Percentiles rank a stretch among this genome's conserved stretches.
These are phyloP conservation scores for Cystobasidium onofrii DNA, from an alignment of 768 basidiomycete genomes.

Conservation along the genomic window DNA sequence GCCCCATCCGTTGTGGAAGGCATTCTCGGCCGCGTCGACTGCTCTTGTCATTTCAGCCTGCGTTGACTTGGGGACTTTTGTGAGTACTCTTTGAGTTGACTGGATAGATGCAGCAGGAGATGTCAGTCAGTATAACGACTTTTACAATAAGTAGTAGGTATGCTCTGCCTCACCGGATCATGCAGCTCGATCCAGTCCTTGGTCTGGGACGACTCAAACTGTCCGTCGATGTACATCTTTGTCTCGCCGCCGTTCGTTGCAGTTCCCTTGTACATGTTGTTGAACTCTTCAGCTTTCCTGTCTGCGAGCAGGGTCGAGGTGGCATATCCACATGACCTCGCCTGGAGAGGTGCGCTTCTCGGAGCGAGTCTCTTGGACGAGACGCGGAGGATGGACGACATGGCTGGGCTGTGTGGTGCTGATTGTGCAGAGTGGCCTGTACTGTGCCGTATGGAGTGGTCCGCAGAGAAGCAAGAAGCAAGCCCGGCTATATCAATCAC, in stretches of 20 bases:
- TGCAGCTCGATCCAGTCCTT: slow-evolving; percentile 73
- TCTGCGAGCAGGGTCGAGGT: slow-evolving; percentile 2
- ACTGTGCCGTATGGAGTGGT: too few relatives aligned
- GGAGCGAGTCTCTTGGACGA: background rate
- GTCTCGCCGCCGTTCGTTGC: slow-evolving; percentile 74
- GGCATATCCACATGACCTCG: background rate
- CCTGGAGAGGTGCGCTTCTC: background rate
- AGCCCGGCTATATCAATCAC: too few relatives aligned
- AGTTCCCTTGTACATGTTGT: slow-evolving; percentile 71
- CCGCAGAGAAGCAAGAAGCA: too few relatives aligned
- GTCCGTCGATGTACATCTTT: slow-evolving; percentile 83
- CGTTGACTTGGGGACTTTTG: slow-evolving; percentile 82
- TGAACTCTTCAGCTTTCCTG: slow-evolving; percentile 1
- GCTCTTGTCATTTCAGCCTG: slow-evolving; percentile 70
- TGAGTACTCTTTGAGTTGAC: slow-evolving; percentile 85
- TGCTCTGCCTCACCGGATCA: slow-evolving; percentile 62
- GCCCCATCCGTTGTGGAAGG: slow-evolving; percentile 76
- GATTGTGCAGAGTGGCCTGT: too few relatives aligned
- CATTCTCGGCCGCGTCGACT: slow-evolving; percentile 69
- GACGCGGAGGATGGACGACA: background rate
- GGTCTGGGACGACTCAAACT: slow-evolving; percentile 74
- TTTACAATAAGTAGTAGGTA: background rate
- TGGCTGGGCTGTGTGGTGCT: background rate
- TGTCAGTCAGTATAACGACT: background rate
- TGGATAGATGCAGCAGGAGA: slow-evolving; percentile 43